Base-by-base conservation (phyloP, 768 basidiomycete species). In the Porpolomopsis calyptriformis region DNA sequence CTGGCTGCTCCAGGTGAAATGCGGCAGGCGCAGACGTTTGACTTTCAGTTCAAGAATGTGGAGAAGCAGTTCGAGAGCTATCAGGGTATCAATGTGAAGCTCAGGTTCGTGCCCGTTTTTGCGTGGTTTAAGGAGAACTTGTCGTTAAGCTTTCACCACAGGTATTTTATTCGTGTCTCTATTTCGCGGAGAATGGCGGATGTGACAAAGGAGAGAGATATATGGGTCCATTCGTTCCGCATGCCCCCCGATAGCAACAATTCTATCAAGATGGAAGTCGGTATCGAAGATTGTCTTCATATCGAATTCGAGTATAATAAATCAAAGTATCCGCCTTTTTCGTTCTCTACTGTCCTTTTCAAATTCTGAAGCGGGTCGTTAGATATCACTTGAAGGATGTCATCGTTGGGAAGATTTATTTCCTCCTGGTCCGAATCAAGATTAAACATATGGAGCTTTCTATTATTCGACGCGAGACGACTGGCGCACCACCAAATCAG, bases 251-350 rank as follows among this genome's bases (percentile, higher is more conserved):
- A 98, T 63, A 87, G 80, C 58, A 97, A 96, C 63, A 97, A 94
- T 61, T 84, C 89, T 34, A 98, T 98, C 68, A 97, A 94, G 73
- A 98, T 99, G 96, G 96, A 97, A 67, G 96, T 98, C 29, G 96
- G 96, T 6, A 99, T 99, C 49, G 96, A 98, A 62, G 96, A 98
- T 59, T 98, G 96, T 63, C 64, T 98, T 56, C 94, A 98, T 62
- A 99, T 98, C 56, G 96, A 97, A 61, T 98, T 97, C 53, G 96
- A 98, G 68, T 98, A 99, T 68, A 97, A 99, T 73, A 97, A 98
- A 62, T 94, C 93, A 47, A 98, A 99, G 94, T 89, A 48, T 52
- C 85, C 71, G 12, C 29, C 6, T 41, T 43, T 24, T 26, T 22
- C 14, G 22, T 19, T 9, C 44, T 18, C 4, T 38, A 19, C 26